These are phyloP conservation scores for Cyamopsis tetragonoloba DNA, from an alignment of 306 rosid species.

Conservation along the genomic window DNA sequence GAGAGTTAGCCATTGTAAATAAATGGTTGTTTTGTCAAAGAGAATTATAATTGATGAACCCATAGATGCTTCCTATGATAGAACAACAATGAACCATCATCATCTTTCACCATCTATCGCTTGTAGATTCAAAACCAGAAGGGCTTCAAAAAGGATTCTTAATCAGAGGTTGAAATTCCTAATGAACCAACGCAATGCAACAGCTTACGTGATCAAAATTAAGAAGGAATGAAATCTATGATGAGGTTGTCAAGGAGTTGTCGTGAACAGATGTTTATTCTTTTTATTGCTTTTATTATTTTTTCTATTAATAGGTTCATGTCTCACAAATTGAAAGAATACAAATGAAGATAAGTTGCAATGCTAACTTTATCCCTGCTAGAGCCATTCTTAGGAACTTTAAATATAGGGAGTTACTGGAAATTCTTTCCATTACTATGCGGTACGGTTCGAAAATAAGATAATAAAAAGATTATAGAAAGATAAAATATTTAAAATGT, in stretches of 20 bases:
- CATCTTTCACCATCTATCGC: background rate
- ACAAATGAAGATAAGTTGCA: slow-evolving; percentile 19
- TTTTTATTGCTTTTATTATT: background rate
- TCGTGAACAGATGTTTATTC: slow-evolving; percentile 19
- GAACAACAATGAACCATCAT: slow-evolving; percentile 11
- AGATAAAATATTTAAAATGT: background rate
- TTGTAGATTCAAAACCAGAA: slow-evolving; percentile 3
- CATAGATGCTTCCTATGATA: slow-evolving; percentile 18
- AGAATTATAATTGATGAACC: background rate
- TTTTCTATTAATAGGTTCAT: slow-evolving; percentile 39
- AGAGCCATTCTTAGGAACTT: background rate
- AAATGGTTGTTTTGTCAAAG: background rate
- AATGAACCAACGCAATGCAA: background rate
- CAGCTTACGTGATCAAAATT: slow-evolving; percentile 7
- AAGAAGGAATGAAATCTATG: slow-evolving; percentile 15
- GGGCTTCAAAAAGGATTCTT: background rate
- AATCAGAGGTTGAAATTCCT: background rate
- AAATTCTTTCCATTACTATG: background rate
- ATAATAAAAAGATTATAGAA: background rate
- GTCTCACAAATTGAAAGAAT: slow-evolving; percentile 18
- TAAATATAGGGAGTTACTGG: slow-evolving; percentile 1
- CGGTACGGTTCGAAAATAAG: background rate
- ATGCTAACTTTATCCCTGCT: slow-evolving; percentile 13
- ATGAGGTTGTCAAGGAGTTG: slow-evolving; percentile 33
- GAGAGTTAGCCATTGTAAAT: slow-evolving; percentile 35